phyloP scores from a whole-genome alignment of 352 stramenopile species.

The Albugo candida region DNA sequence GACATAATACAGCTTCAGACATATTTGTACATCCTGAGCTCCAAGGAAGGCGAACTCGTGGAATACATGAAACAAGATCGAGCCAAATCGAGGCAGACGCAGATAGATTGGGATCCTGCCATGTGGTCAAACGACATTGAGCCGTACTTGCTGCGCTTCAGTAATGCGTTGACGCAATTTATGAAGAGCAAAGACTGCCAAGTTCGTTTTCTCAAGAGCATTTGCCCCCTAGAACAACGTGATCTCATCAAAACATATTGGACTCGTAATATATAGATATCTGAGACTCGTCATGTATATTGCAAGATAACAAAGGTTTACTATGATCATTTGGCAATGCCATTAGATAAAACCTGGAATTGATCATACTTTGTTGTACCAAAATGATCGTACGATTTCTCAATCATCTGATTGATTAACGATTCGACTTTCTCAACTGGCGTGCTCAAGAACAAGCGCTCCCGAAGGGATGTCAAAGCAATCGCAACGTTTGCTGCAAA shows the following conservation, averaged over 20 bases:
- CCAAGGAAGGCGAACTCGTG: constrained; percentile 50
- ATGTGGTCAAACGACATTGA: constrained; percentile 52
- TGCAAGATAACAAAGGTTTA: too few species aligned
- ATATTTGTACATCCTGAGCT: constrained; percentile 59
- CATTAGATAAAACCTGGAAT: constrained; percentile 85
- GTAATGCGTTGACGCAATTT: constrained; percentile 44
- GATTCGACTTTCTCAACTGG: constrained; percentile 31
- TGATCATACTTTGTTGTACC: constrained; percentile 90
- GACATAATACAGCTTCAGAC: constrained; percentile 70
- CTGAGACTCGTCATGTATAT: neutral
- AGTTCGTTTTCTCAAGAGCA: constrained; percentile 13
- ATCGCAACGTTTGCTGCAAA: constrained; percentile 22
- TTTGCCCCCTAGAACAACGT: too few species aligned
- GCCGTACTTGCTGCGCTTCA: constrained; percentile 48
- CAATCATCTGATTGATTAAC: constrained; percentile 82
- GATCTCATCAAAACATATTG: neutral
- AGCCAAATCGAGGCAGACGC: constrained; percentile 45
- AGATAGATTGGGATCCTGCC: constrained; percentile 32
- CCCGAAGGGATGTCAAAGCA: constrained; percentile 23
- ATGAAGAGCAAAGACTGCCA: constrained; percentile 42
- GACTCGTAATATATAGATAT: neutral
- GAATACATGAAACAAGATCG: constrained; percentile 42
- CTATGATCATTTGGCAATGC: constrained; percentile 53
- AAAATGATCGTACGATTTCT: constrained; percentile 89
- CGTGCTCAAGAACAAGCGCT: constrained; percentile 51